Evolutionary conservation across 1,139 yeast species (phyloP), one percentile per base, ranked within the genome.

Genomic region (Blastobotrys capitulatus): DNA sequence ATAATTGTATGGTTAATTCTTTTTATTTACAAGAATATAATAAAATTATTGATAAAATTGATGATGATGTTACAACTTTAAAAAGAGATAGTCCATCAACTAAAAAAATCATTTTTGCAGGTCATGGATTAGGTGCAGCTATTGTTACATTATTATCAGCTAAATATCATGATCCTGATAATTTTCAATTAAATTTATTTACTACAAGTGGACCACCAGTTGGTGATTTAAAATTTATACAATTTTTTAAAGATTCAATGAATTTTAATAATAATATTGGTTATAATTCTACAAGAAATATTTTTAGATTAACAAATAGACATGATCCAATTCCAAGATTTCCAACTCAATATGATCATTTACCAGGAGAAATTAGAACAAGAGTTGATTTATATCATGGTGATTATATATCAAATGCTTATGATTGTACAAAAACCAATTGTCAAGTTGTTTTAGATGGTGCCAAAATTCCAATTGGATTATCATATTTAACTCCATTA

Each of bases 151-250:
- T 44, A 20, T 7, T 37, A 18, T 15, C 47, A 9, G 12, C 36
- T 19, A 27, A 22, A 29, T 44, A 37, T 18, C 13, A 37, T 18
- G 47, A 29, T 27, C 31, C 38, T 4, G 16, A n/a, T 20, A 13
- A 4, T 6, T 2, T 16, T 3, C 3, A 26, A 6, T 13, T 35
- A 13, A 8, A 19, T 6, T 9, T 42, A 13, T 26, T 44, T 36
- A 44, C 42, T 4, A 44, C 47, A 5, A 41, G 47, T 26, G 22
- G 19, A 18, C 47, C 47, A 18, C 41, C 47, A 4, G 36, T 44
- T 12, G 47, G 47, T 16, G 19, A 44, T 19, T 2, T 1, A 7
- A 13, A 37, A 18, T 44, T 37, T 29, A 19, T 25, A 6, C n/a
- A 8, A n/a, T 16, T 16, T 13, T 26, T 37, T 15, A 29, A 9